phyloP scores from a whole-genome alignment of 768 basidiomycete genomes.

The Suillus luteus region DNA sequence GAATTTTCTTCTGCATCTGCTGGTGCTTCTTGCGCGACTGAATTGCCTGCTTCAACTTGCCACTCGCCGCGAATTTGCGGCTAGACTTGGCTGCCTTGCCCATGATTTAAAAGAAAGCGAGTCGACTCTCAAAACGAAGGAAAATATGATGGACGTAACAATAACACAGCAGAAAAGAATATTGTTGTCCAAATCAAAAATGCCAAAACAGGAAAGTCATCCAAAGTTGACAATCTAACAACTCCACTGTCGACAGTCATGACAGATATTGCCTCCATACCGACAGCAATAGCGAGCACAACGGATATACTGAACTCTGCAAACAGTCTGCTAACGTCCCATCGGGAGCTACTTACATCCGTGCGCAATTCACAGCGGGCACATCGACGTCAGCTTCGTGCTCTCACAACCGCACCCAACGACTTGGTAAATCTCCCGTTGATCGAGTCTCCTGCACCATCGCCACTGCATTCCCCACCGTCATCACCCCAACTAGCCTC shows the following conservation, averaged over 20 bases:
- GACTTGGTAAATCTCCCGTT: slow-evolving; percentile 59
- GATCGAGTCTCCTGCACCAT: slow-evolving; percentile 57
- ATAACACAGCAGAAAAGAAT: neutral
- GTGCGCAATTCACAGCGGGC: slow-evolving; percentile 57
- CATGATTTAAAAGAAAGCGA: slow-evolving; percentile 33
- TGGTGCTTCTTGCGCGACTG: slow-evolving; percentile 81
- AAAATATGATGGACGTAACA: neutral
- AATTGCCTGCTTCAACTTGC: slow-evolving; percentile 86
- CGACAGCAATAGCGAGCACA: slow-evolving; percentile 28
- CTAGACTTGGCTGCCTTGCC: slow-evolving; percentile 77
- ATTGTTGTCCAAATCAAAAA: neutral
- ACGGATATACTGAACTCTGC: slow-evolving; percentile 59
- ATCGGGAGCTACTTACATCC: slow-evolving; percentile 57
- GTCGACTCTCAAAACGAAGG: neutral
- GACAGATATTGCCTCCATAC: slow-evolving; percentile 10
- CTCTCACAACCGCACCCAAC: slow-evolving; percentile 54
- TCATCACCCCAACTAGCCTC: slow-evolving; percentile 43
- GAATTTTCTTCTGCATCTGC: slow-evolving; percentile 69
- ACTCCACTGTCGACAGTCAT: neutral
- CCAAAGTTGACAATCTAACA: neutral
- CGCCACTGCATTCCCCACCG: slow-evolving; percentile 50
- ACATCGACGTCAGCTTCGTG: slow-evolving; percentile 57
- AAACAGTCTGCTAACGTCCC: slow-evolving; percentile 64
- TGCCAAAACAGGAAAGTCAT: slow-evolving; percentile 5
- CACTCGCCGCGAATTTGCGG: slow-evolving; percentile 86